Evolutionary conservation across 805 yeast genomes (phyloP).

Genomic region (Cyberlindnera mycetangii): DNA sequence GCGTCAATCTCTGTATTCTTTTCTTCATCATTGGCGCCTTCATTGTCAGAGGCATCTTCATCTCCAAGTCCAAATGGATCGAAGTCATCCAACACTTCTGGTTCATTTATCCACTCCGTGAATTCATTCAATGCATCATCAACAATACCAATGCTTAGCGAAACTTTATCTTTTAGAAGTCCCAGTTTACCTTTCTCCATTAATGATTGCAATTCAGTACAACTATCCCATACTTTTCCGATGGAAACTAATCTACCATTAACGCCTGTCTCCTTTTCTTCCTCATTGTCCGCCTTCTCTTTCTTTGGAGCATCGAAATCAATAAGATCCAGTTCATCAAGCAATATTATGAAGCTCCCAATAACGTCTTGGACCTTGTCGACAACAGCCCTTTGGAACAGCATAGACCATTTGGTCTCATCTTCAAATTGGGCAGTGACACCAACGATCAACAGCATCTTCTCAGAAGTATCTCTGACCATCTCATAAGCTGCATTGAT

Average conservation of each 20-base stretch:
- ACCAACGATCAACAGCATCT: slow-evolving; percentile 44
- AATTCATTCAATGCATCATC: slow-evolving; percentile 67
- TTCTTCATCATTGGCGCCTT: slow-evolving; percentile 25
- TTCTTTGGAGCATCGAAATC: slow-evolving; percentile 22
- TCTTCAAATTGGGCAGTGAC: slow-evolving; percentile 40
- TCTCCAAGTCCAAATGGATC: slow-evolving; percentile 52
- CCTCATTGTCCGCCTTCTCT: slow-evolving; percentile 22
- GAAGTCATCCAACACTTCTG: slow-evolving; percentile 41
- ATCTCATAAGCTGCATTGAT: slow-evolving; percentile 48
- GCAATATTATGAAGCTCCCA: slow-evolving; percentile 18
- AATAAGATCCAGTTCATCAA: slow-evolving; percentile 24
- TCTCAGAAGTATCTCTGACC: slow-evolving; percentile 42
- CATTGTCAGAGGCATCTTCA: slow-evolving; percentile 23
- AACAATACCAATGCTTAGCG: slow-evolving; percentile 42
- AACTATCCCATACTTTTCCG: slow-evolving; percentile 70
- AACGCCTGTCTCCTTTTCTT: slow-evolving; percentile 25
- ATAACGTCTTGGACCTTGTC: slow-evolving; percentile 17
- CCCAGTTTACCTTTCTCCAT: slow-evolving; percentile 52
- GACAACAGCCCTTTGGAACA: slow-evolving; percentile 29
- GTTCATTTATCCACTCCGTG: slow-evolving; percentile 66
- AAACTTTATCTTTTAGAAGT: slow-evolving; percentile 45
- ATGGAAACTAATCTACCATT: slow-evolving; percentile 50
- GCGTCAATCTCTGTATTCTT: slow-evolving; percentile 30
- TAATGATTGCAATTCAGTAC: slow-evolving; percentile 46
- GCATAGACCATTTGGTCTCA: slow-evolving; percentile 31